These are phyloP conservation scores for Acer yangbiense DNA, from an alignment of 345 rosid genomes.

Conservation along the genomic window DNA sequence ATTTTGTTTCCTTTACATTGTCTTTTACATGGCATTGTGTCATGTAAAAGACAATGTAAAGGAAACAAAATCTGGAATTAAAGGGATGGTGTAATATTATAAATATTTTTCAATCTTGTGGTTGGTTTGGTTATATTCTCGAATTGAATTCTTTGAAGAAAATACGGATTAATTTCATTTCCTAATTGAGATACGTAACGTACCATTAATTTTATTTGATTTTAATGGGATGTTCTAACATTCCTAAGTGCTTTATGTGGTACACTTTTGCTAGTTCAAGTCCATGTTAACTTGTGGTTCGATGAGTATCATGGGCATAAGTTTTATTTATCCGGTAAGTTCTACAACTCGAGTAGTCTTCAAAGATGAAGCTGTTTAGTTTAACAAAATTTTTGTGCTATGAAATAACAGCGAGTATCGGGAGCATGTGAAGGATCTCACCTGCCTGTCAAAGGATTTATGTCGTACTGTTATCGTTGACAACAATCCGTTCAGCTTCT, in stretches of 20 bases:
- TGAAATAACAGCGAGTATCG: slow-evolving; percentile 59
- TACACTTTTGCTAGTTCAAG: not conserved
- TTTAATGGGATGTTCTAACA: not conserved
- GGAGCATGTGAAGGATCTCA: slow-evolving; percentile 93
- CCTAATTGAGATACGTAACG: not conserved
- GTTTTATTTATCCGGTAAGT: not conserved
- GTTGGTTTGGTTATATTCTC: not conserved
- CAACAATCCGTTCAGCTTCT: slow-evolving; percentile 96
- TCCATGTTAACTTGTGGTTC: not conserved
- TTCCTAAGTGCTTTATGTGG: not conserved
- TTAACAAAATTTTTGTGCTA: slow-evolving; percentile 1
- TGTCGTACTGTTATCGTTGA: slow-evolving; percentile 84
- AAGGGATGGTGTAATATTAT: not conserved
- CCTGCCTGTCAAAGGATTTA: slow-evolving; percentile 74
- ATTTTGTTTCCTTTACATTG: not conserved
- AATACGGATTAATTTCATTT: not conserved
- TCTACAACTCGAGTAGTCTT: not conserved
- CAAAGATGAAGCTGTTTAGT: not conserved
- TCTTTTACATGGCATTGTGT: not conserved
- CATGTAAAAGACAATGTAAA: not conserved
- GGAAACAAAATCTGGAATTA: not conserved
- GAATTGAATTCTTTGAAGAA: not conserved
- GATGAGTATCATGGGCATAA: not conserved
- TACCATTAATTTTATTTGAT: not conserved
- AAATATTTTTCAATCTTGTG: not conserved